Conservation (phyloP, 306 rosid genomes). For the Senna siamea region DNA sequence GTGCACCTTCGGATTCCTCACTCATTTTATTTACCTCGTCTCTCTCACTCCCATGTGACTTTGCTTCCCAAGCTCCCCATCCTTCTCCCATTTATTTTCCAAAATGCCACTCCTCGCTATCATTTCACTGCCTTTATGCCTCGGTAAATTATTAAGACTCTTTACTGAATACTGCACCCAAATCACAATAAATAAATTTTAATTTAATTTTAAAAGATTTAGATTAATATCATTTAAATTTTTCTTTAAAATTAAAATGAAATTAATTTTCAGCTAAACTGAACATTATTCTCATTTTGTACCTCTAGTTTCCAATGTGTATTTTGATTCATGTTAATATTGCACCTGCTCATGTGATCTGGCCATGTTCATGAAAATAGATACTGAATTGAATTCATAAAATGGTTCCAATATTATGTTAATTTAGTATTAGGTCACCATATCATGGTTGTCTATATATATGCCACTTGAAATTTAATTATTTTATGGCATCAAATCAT, state of each 20-base stretch:
- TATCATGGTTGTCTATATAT: neutral
- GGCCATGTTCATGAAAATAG: neutral
- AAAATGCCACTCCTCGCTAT: neutral
- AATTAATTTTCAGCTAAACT: too few relatives aligned
- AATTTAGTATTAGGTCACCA: neutral
- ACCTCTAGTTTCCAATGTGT: neutral
- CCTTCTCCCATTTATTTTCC: neutral
- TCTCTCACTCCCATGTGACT: neutral
- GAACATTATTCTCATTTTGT: too few relatives aligned
- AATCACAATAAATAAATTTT: too few relatives aligned
- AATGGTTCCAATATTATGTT: neutral
- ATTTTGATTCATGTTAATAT: neutral
- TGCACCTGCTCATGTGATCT: neutral
- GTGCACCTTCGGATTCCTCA: constrained; percentile 27
- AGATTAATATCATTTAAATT: too few relatives aligned
- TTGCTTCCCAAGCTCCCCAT: neutral
- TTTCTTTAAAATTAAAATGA: too few relatives aligned
- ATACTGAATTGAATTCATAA: neutral
- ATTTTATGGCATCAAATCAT: neutral
- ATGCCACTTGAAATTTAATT: too few relatives aligned
- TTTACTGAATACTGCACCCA: too few relatives aligned
- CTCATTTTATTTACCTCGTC: neutral
- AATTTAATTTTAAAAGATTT: too few relatives aligned
- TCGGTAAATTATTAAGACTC: too few relatives aligned
- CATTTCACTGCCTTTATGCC: too few relatives aligned